phyloP scores from a whole-genome alignment of 306 rosid species.

The Trifolium repens region DNA sequence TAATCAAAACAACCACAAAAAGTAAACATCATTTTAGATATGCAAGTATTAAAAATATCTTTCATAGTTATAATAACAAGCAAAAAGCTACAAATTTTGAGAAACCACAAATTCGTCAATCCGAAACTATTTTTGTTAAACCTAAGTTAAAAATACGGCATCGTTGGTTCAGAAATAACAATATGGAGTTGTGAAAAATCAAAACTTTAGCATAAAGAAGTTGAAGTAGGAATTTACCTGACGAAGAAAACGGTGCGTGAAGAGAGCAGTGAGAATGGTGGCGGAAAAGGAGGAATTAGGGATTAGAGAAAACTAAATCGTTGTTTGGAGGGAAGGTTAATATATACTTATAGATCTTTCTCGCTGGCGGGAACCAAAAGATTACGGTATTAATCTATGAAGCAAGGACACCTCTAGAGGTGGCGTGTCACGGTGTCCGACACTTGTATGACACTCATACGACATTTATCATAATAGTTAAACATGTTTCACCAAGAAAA shows the following conservation, averaged over 20 bases:
- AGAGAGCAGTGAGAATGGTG: neutral
- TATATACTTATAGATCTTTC: neutral
- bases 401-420: too few species aligned
- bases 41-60: too few species aligned
- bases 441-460: too few species aligned
- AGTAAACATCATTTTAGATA: neutral
- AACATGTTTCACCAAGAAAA: too few species aligned
- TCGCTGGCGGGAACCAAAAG: too few species aligned
- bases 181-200: neutral
- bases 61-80: too few species aligned
- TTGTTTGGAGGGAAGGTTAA: constrained; percentile 9
- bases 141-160: too few species aligned
- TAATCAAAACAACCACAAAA: neutral
- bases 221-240: constrained; percentile 4
- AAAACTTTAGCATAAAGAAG: neutral
- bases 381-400: too few species aligned
- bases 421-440: too few species aligned
- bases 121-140: too few species aligned
- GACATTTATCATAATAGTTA: too few species aligned
- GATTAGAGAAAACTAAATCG: neutral
- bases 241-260: neutral
- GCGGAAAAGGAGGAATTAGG: neutral
- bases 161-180: too few species aligned
- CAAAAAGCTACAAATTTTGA: neutral
- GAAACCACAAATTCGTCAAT: neutral